Conservation (phyloP, 306 rosid genomes). For the Begonia loranthoides region DNA sequence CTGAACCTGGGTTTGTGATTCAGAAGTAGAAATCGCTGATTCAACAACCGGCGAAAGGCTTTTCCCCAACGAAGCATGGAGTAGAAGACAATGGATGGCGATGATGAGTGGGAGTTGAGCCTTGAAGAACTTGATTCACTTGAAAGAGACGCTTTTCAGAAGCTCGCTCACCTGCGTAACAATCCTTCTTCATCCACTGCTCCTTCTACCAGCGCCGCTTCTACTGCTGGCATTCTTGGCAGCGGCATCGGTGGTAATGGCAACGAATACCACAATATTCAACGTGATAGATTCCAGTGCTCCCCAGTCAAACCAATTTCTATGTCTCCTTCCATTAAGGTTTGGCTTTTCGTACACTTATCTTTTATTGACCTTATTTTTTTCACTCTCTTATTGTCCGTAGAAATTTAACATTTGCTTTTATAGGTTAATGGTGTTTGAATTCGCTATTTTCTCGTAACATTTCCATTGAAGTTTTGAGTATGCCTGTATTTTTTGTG, state of each 20-base stretch:
- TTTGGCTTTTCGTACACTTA: neutral
- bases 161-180: constrained; percentile 38
- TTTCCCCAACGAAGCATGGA: constrained; percentile 18
- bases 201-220: constrained; percentile 2
- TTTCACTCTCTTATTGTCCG: no score
- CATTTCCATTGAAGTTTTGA: neutral
- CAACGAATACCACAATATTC: constrained; percentile 6
- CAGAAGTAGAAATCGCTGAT: no score
- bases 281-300: neutral
- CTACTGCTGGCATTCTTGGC: neutral
- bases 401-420: neutral
- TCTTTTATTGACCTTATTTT: neutral
- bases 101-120: constrained; percentile 54
- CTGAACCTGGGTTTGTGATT: no score
- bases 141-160: constrained; percentile 71
- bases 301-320: neutral
- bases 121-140: constrained; percentile 72
- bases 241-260: neutral
- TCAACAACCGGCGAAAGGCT: neutral
- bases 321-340: neutral
- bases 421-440: neutral
- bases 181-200: constrained; percentile 15
- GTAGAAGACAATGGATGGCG: constrained; percentile 19
- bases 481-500: neutral
- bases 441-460: neutral